These are phyloP conservation scores for Plasmodium knowlesi DNA, from an alignment of 169 alveolate genomes.

Conservation along the genomic window DNA sequence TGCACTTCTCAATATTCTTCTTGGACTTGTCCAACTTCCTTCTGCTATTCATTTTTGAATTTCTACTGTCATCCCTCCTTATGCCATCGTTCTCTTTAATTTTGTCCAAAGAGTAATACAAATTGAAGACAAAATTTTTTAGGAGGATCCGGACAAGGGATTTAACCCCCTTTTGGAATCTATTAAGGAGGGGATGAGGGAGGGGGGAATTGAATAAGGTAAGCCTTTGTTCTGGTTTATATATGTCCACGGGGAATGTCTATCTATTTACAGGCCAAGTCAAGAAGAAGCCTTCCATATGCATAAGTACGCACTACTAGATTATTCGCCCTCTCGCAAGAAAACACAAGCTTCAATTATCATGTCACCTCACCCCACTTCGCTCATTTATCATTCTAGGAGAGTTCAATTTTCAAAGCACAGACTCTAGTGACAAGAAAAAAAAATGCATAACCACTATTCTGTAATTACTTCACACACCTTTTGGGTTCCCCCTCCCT, in stretches of 20 bases:
- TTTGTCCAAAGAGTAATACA: conserved; percentile 55
- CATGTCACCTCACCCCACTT: background rate
- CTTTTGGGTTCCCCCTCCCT: background rate
- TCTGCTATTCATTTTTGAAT: background rate
- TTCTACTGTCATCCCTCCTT: background rate
- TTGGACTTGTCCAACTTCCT: conserved; percentile 29
- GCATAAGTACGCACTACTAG: background rate
- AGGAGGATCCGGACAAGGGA: conserved; percentile 22
- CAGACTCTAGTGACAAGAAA: background rate
- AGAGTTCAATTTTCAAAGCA: background rate
- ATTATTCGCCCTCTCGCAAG: background rate
- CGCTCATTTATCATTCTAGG: background rate
- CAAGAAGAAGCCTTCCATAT: background rate
- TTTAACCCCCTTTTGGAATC: conserved; percentile 23
- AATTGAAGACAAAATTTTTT: conserved; percentile 9
- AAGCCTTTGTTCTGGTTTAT: background rate
- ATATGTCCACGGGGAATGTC: background rate
- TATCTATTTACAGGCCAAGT: background rate
- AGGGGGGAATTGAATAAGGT: background rate
- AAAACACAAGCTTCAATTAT: background rate
- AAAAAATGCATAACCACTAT: background rate
- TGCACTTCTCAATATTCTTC: conserved; percentile 50
- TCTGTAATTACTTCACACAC: background rate
- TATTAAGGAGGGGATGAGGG: background rate
- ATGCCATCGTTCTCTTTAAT: conserved; percentile 29